Conservation (phyloP, 2,329 filamentous ascomycete genomes). For the Arthrobotrys musiformis region DNA sequence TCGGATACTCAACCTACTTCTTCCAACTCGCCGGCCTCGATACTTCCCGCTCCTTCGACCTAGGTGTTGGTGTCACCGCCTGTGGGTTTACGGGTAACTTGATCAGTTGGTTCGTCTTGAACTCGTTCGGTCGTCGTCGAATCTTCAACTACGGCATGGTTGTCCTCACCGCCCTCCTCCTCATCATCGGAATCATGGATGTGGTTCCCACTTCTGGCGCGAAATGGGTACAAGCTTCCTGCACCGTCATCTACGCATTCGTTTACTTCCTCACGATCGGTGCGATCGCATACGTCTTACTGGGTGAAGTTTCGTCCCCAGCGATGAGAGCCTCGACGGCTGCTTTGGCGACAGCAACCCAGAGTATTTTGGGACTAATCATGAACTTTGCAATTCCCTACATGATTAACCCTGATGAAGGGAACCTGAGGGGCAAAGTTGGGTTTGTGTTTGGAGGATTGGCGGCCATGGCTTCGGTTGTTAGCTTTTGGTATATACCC, state of each 20-base stretch:
- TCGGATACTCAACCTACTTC: constrained; percentile 66
- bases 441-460: constrained; percentile 64
- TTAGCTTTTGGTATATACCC: constrained; percentile 64
- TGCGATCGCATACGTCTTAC: constrained; percentile 65
- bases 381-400: constrained; percentile 61
- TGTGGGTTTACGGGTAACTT: constrained; percentile 63
- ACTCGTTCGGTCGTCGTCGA: constrained; percentile 61
- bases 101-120: constrained; percentile 61
- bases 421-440: constrained; percentile 40
- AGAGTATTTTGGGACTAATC: constrained; percentile 64
- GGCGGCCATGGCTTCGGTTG: constrained; percentile 62
- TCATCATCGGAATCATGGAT: constrained; percentile 64
- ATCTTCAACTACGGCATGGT: constrained; percentile 60
- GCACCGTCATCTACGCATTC: constrained; percentile 64
- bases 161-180: constrained; percentile 60
- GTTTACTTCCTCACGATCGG: constrained; percentile 65
- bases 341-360: constrained; percentile 64
- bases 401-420: constrained; percentile 51
- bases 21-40: constrained; percentile 65
- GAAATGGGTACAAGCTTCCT: constrained; percentile 63
- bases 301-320: constrained; percentile 65
- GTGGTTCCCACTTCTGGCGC: constrained; percentile 62
- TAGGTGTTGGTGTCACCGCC: constrained; percentile 62
- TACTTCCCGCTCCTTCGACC: constrained; percentile 32
- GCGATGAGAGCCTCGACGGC: constrained; percentile 66